Evolutionary conservation across 2,329 filamentous ascomycete genomes (phyloP), one percentile per base, ranked within the genome.

Genomic region (Botrytis fabae): DNA sequence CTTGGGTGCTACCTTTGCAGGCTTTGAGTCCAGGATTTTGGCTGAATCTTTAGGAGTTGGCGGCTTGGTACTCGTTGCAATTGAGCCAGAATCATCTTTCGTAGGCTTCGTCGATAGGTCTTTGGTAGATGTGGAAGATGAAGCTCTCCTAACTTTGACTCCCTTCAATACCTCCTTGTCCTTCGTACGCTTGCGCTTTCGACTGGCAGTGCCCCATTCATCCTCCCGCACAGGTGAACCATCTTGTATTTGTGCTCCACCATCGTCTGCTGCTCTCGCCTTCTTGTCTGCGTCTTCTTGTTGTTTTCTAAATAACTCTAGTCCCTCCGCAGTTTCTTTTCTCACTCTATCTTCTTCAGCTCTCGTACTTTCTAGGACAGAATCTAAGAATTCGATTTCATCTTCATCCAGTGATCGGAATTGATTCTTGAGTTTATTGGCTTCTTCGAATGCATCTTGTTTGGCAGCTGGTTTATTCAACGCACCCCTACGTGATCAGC

Each of bases 381-480:
- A 87, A 64, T 91, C 89, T 69, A 96, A 83, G 76, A 94, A 95
- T 32, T 92, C 92, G 69, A 92, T 86, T 83, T 95, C 93, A 80
- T 94, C 92, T 74, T 94, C 92, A 80, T 95, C 91, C 44, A 96
- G 85, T 4, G 91, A 86, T 57, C 91, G 88, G 80, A 94, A 95
- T 83, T 95, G 93, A 78, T 95, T 93, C 79, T 89, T 88, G 70
- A 95, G 84, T 76, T 87, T 87, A 75, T 86, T 87, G 75, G 90
- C 86, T 81, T 95, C 93, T 81, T 94, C 93, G 81, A 94, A 94
- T 14, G 91, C 92, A 32, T 93, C 92, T 83, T 95, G 92, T 82
- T 95, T 95, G 73, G 92, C 92, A 76, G 90, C 92, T 92, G 73
- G 54, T 76, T 77, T 59, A 73, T 78, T 76, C 74, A 76, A 77